Evolutionary conservation across 2,329 filamentous ascomycete species (phyloP), one percentile per base, ranked within the genome.

Genomic region (Diplodia mutila): DNA sequence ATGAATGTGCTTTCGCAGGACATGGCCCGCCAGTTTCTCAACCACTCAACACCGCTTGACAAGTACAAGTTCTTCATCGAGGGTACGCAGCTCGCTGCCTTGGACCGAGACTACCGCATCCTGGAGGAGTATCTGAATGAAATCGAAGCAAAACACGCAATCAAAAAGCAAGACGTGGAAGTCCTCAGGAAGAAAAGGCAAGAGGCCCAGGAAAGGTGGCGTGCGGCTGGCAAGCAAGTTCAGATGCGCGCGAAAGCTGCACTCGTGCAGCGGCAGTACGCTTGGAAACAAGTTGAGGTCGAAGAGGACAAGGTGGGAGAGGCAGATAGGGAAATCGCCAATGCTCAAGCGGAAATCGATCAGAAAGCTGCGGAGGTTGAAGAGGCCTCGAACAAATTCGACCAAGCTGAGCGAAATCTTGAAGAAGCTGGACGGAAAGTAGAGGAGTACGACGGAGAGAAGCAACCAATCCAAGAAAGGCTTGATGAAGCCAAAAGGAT

Each of bases 31-130:
- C 91, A 97, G 68, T 99, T 99, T 73, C 85, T 99, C 52, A 97
- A 94, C 75, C 87, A 90, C 42, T 94, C 95, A 14, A 91, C 89
- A 2, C 87, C 93, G 0, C 82, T 87, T 3, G 89, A 94, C 69
- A 99, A 99, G 77, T 99, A 98, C 84, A 95, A 92, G 72, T 97
- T 97, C 75, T 99, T 99, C 75, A 87, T 97, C 69, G 93, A 94
- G 73, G 95, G 95, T 29, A 96, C 97, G 0, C 94, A 98, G 73
- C 86, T 99, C 0, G 93, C 98, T 76, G 90, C 94, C 72, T 85
- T 99, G 11, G 93, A 97, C 76, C 90, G 92, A 69, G 95, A 99
- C 75, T 99, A 99, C 78, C 87, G 89, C 68, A 83, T 97, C 67
- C 88, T 97, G 16, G 89, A 91, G 69, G 90, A 97, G 71, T 90